Evolutionary conservation across 179 eudicot genomes (phyloP), one percentile per base, ranked within the genome.

Genomic region (Silene coronaria): DNA sequence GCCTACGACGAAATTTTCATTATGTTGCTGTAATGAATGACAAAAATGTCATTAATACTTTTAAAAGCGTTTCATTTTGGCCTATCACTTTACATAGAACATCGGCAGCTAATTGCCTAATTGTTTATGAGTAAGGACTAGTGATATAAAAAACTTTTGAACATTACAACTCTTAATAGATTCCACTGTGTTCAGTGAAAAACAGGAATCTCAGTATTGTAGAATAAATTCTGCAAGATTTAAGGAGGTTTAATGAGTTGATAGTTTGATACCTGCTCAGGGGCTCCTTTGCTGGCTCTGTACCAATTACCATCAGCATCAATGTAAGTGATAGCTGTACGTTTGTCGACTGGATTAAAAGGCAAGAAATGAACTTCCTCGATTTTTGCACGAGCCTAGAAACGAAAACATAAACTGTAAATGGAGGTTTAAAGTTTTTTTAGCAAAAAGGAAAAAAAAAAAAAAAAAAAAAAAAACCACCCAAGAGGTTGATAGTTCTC

Each of bases 201-300:
- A n/a, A n/a, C n/a, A n/a, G n/a, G n/a, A n/a, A n/a, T n/a, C n/a
- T 62, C 28, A 62, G 68, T 24, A 71, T 38, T 22, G 45, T n/a
- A 17, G 72, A 19, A 70, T 32, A 2, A 19, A 1, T 51, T 23
- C 34, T 36, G 65, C 67, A 63, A 60, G 34, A n/a, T 61, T 12
- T 19, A 53, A 42, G 69, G 51, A 26, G 28, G 36, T 51, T 27
- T 6, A 4, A 55, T 1, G 27, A 26, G 61, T 48, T 53, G 55
- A n/a, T n/a, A n/a, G n/a, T n/a, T n/a, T n/a, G 70, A 75, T 70
- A 84, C 94, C 90, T 91, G 92, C 80, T 91, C 92, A 66, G 97
- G 94, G 34, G 92, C 92, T 59, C 97, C 97, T 88, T 89, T 91
- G 86, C 91, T 89, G 74, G 89, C 86, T 61, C 94, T 80, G 79